Evolutionary conservation across 768 basidiomycete species (phyloP).

Genomic region (Termitomyces bulborhizus): DNA sequence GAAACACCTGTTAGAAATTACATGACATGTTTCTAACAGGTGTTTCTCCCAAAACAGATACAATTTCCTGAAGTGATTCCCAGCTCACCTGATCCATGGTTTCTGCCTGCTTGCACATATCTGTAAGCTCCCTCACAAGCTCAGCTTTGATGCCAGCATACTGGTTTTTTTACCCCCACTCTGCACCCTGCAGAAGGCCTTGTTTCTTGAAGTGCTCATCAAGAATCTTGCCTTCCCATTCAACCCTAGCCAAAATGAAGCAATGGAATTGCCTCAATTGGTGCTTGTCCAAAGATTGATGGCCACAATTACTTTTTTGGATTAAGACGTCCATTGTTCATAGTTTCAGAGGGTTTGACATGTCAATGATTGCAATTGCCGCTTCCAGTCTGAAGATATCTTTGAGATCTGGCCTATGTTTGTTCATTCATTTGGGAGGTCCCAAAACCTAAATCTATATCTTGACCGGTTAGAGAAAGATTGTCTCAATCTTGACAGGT

Average conservation of each 20-base stretch:
- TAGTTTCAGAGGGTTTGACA: neutral
- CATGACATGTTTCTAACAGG: no score
- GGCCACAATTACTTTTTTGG: no score
- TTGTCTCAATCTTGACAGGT: neutral
- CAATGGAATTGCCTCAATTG: no score
- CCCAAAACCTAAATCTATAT: neutral
- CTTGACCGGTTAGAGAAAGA: neutral
- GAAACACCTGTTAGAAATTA: no score
- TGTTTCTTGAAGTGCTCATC: constrained; percentile 86
- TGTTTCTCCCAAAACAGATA: no score
- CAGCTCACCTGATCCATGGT: constrained; percentile 56
- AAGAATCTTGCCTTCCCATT: constrained; percentile 64
- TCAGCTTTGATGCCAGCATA: constrained; percentile 76
- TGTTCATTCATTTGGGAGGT: no score
- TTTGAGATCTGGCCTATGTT: neutral
- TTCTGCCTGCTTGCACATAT: constrained; percentile 66
- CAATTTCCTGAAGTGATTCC: no score
- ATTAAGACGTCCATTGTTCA: no score
- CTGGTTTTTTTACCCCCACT: constrained; percentile 94
- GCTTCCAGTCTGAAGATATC: neutral
- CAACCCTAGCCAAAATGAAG: no score
- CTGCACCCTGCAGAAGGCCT: constrained; percentile 72
- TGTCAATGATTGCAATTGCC: neutral
- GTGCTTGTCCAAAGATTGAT: no score
- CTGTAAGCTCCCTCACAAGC: constrained; percentile 62